Evolutionary conservation across 257 asterid genomes (phyloP).

Genomic region (Linderniella brevidens): DNA sequence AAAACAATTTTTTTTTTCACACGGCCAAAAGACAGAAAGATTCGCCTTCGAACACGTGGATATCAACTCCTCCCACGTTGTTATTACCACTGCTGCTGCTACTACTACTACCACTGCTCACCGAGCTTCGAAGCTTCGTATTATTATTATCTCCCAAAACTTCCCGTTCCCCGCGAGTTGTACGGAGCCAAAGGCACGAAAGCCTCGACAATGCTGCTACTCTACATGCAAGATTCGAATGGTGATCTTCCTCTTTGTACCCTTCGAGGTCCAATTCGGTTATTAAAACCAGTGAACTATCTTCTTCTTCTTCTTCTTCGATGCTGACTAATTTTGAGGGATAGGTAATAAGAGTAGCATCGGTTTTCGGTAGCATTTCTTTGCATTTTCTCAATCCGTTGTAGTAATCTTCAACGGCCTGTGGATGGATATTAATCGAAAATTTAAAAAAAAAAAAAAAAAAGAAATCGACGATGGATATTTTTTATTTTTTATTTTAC

Average conservation of each 20-base stretch:
- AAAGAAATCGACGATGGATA: background rate
- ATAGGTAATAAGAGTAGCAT: slow-evolving; percentile 1
- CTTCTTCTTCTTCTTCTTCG: slow-evolving; percentile 41
- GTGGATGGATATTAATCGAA: slow-evolving; percentile 12
- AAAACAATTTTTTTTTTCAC: no score
- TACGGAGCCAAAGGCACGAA: slow-evolving; percentile 34
- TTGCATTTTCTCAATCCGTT: slow-evolving; percentile 20
- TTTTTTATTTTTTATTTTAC: background rate
- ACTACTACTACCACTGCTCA: no score
- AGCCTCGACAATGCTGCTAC: slow-evolving; percentile 54
- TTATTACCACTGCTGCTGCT: no score
- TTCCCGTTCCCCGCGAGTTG: no score
- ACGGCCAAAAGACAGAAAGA: no score
- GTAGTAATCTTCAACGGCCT: slow-evolving; percentile 72
- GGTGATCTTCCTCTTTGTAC: slow-evolving; percentile 44
- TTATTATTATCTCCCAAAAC: no score
- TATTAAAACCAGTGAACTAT: slow-evolving; percentile 48
- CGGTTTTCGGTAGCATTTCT: slow-evolving; percentile 4
- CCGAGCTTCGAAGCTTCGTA: no score
- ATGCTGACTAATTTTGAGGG: slow-evolving; percentile 12
- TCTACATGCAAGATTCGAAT: slow-evolving; percentile 37
- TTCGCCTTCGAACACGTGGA: no score
- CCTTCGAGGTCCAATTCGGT: slow-evolving; percentile 85
- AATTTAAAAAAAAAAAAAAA: background rate
- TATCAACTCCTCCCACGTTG: no score